phyloP scores from a whole-genome alignment of 306 rosid species.

The Canavalia ensiformis region DNA sequence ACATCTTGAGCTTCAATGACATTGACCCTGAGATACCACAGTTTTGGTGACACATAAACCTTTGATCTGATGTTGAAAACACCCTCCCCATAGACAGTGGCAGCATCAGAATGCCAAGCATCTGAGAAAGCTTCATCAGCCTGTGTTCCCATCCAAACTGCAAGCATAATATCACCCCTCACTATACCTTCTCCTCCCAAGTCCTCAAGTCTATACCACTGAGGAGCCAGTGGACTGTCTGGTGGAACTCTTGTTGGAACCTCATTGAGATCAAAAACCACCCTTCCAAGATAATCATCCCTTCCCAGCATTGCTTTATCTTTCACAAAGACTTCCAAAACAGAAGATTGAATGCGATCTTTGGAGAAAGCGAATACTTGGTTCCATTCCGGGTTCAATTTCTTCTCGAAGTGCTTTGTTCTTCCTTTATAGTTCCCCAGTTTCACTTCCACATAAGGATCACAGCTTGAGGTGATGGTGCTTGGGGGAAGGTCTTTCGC shows the following conservation, averaged over 20 bases:
- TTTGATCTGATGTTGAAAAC: slow-evolving; percentile 78
- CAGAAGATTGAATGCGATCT: slow-evolving; percentile 76
- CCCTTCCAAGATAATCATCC: slow-evolving; percentile 82
- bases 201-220: slow-evolving; percentile 79
- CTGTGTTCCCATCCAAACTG: slow-evolving; percentile 95
- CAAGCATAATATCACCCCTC: slow-evolving; percentile 83
- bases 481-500: slow-evolving; percentile 82
- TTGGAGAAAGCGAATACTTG: slow-evolving; percentile 90
- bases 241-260: slow-evolving; percentile 91
- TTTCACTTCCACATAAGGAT: slow-evolving; percentile 88
- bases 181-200: slow-evolving; percentile 69
- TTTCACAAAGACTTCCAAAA: slow-evolving; percentile 79
- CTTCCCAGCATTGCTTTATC: slow-evolving; percentile 86
- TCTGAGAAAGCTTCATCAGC: slow-evolving; percentile 91
- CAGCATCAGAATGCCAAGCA: slow-evolving; percentile 92
- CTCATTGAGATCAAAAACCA: slow-evolving; percentile 82
- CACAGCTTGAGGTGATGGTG: slow-evolving; percentile 69
- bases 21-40: slow-evolving; percentile 84
- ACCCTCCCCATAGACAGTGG: slow-evolving; percentile 79
- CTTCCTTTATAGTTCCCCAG: slow-evolving; percentile 87
- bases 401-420: slow-evolving; percentile 77
- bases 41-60: slow-evolving; percentile 89
- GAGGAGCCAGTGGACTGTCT: slow-evolving; percentile 89
- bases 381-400: slow-evolving; percentile 84
- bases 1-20: slow-evolving; percentile 92